A percentile compares a stretch with the other conserved stretches of the same genome.
Evolutionary conservation across 306 rosid species (phyloP).

Genomic region (Luffa acutangula): DNA sequence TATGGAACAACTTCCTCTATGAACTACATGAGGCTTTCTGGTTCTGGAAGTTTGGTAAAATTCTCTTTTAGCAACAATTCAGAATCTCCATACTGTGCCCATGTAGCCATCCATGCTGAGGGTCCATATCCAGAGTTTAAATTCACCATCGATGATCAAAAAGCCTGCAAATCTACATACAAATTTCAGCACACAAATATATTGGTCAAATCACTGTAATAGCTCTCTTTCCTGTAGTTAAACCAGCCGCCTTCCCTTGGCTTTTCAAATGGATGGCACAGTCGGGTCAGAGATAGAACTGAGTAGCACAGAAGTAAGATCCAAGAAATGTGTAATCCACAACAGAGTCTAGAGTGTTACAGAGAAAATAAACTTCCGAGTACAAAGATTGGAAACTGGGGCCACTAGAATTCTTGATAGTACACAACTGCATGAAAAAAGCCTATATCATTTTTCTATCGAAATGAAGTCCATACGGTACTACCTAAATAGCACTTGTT

Average conservation of each 20-base stretch:
- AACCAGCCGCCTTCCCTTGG: not conserved
- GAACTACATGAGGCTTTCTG: not conserved
- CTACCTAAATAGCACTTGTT: not conserved
- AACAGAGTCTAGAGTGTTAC: not conserved
- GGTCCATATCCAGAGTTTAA: not conserved
- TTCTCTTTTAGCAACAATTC: not conserved
- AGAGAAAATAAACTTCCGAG: not conserved
- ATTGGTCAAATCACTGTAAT: not conserved
- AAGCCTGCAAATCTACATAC: constrained; percentile 2
- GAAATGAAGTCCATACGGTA: not conserved
- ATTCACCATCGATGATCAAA: not conserved
- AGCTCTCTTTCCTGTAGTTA: not conserved
- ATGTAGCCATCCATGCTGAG: not conserved
- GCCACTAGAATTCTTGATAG: not conserved
- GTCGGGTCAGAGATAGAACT: not conserved
- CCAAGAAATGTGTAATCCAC: not conserved
- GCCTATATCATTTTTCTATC: not conserved
- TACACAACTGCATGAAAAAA: not conserved
- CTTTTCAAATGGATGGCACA: not conserved
- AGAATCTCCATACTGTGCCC: not conserved
- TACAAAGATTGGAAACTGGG: not conserved
- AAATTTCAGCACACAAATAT: not conserved
- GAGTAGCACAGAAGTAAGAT: not conserved
- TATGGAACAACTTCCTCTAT: not conserved
- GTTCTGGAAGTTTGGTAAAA: not conserved